Evolutionary conservation across 2,329 filamentous ascomycete genomes (phyloP).

Genomic region (Orbilia quercus): DNA sequence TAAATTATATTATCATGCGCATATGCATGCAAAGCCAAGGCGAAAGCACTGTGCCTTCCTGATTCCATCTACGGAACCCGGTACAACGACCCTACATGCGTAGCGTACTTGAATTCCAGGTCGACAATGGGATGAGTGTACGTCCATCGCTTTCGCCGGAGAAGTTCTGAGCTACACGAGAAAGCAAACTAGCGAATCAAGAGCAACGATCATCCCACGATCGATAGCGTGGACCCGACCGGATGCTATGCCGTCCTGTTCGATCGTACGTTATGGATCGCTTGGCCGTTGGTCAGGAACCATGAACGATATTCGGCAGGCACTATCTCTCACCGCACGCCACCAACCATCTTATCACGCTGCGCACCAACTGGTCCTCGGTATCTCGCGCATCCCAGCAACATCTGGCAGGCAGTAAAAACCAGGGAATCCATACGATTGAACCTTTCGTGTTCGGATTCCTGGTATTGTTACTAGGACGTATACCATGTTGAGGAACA

Average conservation of each 20-base stretch:
- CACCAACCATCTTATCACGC: background rate
- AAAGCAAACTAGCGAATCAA: conserved; percentile 31
- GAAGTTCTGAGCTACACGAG: conserved; percentile 1
- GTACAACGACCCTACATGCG: background rate
- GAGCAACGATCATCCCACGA: conserved; percentile 19
- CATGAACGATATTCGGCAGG: conserved; percentile 43
- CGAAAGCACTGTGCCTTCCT: conserved; percentile 39
- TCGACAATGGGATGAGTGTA: background rate
- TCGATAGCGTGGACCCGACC: conserved; percentile 22
- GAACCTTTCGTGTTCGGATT: background rate
- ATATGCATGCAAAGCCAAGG: conserved; percentile 7
- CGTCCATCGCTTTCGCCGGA: background rate
- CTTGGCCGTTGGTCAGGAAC: background rate
- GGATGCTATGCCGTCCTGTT: background rate
- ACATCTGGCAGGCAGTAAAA: conserved; percentile 28
- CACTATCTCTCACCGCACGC: conserved; percentile 5
- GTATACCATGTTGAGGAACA: background rate
- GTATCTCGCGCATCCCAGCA: conserved; percentile 21
- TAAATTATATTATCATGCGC: too few relatives aligned
- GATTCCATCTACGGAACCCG: conserved; percentile 23
- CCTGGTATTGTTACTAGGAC: background rate
- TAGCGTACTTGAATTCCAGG: background rate
- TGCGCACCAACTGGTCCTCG: background rate
- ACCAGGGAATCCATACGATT: background rate
- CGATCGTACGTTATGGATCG: background rate